These are phyloP conservation scores for Lachnellula subtilissima DNA, from an alignment of 2,329 filamentous ascomycete species.

Conservation along the genomic window DNA sequence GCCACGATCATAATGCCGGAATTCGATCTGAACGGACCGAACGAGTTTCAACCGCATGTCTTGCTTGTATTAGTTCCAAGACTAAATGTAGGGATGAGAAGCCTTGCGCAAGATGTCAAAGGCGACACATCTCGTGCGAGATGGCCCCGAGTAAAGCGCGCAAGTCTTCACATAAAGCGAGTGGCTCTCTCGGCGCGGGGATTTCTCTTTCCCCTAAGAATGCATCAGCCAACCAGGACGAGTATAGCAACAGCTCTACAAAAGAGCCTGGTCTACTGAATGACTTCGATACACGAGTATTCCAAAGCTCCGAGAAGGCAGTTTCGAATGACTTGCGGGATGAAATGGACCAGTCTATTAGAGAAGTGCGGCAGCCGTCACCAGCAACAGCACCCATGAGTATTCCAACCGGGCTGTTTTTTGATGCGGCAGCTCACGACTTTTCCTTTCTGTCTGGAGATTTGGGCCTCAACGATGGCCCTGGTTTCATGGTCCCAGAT, in stretches of 20 bases:
- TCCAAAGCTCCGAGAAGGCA: too few relatives aligned
- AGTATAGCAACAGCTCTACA: background rate
- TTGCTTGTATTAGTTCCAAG: constrained; percentile 10
- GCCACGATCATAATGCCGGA: constrained; percentile 11
- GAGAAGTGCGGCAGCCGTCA: background rate
- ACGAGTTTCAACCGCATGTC: constrained; percentile 11
- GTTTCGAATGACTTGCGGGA: too few relatives aligned
- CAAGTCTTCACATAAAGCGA: background rate
- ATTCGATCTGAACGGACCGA: constrained; percentile 1
- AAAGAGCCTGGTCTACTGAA: too few relatives aligned
- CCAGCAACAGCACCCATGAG: background rate
- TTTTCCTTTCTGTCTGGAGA: background rate
- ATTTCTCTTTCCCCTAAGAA: background rate
- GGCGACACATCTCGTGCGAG: constrained; percentile 9
- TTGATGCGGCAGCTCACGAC: background rate
- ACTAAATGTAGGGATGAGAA: constrained; percentile 11
- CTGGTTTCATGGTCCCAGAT: background rate
- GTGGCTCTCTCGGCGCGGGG: background rate
- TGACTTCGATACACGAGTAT: too few relatives aligned
- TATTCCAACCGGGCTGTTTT: background rate
- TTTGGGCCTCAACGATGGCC: background rate
- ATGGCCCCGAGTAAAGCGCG: background rate
- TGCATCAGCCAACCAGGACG: background rate
- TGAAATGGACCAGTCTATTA: background rate
- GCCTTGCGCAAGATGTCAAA: constrained; percentile 10